Conservation (phyloP, 164 flowering plant species). For the Platanus orientalis region DNA sequence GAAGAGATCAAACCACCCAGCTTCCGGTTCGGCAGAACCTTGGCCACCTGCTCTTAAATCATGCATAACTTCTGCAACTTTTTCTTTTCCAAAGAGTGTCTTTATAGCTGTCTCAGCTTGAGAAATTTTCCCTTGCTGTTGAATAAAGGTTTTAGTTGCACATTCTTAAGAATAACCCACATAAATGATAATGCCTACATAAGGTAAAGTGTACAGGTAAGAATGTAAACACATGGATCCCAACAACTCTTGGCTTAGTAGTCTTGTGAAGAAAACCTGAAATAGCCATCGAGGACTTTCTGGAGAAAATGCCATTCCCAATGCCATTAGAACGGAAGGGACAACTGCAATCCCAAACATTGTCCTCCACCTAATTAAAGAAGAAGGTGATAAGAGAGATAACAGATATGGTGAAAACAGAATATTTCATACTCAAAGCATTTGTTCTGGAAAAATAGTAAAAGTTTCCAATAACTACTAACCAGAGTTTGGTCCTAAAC, state of each 20-base stretch:
- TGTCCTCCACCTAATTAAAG: constrained; percentile 83
- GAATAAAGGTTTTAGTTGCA: background rate
- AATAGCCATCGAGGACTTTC: constrained; percentile 98
- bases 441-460: too few relatives aligned
- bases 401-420: background rate
- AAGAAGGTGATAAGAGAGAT: background rate
- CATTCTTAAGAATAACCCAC: constrained; percentile 5
- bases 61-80: constrained; percentile 73
- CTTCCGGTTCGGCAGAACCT: constrained; percentile 85
- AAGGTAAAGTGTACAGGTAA: background rate
- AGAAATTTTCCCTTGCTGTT: constrained; percentile 78
- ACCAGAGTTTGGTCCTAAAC: too few relatives aligned
- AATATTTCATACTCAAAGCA: background rate
- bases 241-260: background rate
- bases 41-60: constrained; percentile 58
- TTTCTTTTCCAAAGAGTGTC: constrained; percentile 82
- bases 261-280: constrained; percentile 52
- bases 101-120: constrained; percentile 71
- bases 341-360: constrained; percentile 86
- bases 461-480: too few relatives aligned
- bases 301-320: constrained; percentile 90
- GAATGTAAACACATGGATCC: background rate
- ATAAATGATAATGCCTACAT: background rate
- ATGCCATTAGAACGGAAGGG: constrained; percentile 78
- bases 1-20: constrained; percentile 95